Evolutionary conservation across 208 protist genomes (phyloP), one percentile per base, ranked within the genome.

Genomic region (Trichomonas tenax): DNA sequence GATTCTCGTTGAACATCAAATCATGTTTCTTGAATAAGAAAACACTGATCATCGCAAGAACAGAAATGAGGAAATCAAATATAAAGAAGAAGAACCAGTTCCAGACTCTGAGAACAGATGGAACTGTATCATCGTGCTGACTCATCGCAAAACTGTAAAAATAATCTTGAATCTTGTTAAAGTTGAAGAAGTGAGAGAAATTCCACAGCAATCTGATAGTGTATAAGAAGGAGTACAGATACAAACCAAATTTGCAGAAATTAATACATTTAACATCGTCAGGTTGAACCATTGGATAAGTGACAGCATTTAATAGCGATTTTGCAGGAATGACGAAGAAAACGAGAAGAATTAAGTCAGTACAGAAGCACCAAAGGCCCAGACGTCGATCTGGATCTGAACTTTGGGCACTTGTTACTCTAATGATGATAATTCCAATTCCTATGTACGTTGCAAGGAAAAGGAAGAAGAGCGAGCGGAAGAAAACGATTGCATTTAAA

Each of bases 251-350:
- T 46, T 46, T 46, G 40, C 82, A 89, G 6, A 89, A 89, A 89
- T 46, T 89, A 48, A 89, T 17, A 31, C 82, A 89, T 45, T 26
- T 26, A 9, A 46, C 82, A 31, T 89, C 82, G 4, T 89, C 82
- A 46, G 82, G 82, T 40, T 89, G 82, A 89, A 89, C 17, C 34
- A 89, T 89, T n/a, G 82, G 82, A 89, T 89, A 89, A n/a, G 82
- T 46, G 21, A 89, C 82, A 14, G 40, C 82, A 45, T 46, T 26
- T 4, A 89, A 11, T 4, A 89, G 82, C 17, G 40, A 0, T 31
- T 23, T 46, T 8, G 82, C 82, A 21, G 82, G 82, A 34, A 44
- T 23, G 6, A 46, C 23, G 17, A 89, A 89, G 40, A 89, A 89
- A n/a, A 89, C n/a, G 3, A 46, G 4, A 46, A 89, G 34, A 40